A percentile compares a stretch with the other conserved stretches of the same genome.
These are phyloP conservation scores for Talaromyces sp. DNA, from an alignment of 2,329 filamentous ascomycete species.

Conservation along the genomic window DNA sequence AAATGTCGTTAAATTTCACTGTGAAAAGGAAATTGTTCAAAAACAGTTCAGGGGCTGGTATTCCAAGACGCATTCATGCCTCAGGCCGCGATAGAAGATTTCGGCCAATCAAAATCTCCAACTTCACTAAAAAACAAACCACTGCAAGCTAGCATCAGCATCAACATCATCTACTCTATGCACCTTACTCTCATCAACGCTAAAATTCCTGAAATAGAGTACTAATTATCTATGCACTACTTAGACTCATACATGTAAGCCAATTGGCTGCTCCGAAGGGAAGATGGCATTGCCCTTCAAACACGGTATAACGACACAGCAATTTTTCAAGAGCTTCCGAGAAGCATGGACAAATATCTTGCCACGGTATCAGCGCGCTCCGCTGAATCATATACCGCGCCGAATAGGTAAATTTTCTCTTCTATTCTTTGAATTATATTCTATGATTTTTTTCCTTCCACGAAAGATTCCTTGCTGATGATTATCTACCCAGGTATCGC, in stretches of 20 bases:
- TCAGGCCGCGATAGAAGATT: neutral
- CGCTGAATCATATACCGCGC: conserved; percentile 8
- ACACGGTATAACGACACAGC: conserved; percentile 21
- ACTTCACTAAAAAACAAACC: neutral
- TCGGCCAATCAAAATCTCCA: neutral
- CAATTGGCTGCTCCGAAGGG: neutral
- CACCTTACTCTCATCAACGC: neutral
- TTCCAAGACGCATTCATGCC: neutral
- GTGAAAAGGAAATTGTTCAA: neutral
- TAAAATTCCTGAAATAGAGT: neutral
- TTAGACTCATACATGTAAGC: neutral
- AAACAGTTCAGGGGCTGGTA: neutral
- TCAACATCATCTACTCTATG: neutral
- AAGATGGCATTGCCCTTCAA: conserved; percentile 13
- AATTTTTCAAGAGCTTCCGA: conserved; percentile 28
- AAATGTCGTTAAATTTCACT: neutral
- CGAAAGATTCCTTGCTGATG: no score
- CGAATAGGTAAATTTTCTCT: conserved; percentile 13
- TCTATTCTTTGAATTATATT: no score
- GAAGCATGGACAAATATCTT: conserved; percentile 24
- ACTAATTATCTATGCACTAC: neutral
- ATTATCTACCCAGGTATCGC: conserved; percentile 60
- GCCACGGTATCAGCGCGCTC: conserved; percentile 6
- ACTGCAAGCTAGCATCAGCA: neutral
- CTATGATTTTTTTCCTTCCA: no score